These are phyloP conservation scores for Colletotrichum sp. DNA, from an alignment of 2,329 filamentous ascomycete genomes.

Conservation along the genomic window DNA sequence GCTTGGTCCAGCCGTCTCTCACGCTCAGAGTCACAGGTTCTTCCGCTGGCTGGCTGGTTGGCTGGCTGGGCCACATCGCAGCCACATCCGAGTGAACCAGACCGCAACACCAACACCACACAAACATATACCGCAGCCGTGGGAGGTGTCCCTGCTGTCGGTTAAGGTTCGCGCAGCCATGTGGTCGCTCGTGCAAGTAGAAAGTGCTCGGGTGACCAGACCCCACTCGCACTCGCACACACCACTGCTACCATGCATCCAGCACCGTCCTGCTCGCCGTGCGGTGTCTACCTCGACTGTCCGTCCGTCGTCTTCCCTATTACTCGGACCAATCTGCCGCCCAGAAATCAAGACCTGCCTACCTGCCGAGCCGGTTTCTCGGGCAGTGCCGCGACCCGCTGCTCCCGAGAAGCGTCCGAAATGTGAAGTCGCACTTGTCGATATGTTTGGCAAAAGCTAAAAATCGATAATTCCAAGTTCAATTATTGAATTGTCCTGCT, in stretches of 20 bases:
- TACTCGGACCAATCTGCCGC: background rate
- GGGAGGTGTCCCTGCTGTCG: background rate
- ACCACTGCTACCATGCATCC: background rate
- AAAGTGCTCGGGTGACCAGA: constrained; percentile 6
- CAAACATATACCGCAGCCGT: background rate
- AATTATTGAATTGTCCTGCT: background rate
- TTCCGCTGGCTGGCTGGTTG: background rate
- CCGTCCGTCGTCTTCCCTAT: background rate
- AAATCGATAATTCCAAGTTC: background rate
- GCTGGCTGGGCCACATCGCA: background rate
- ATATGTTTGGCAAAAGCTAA: background rate
- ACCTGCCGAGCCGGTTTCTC: constrained; percentile 6
- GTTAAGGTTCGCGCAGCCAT: background rate
- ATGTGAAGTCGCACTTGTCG: background rate
- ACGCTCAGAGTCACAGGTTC: constrained; percentile 6
- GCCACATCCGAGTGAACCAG: background rate
- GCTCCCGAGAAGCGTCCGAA: background rate
- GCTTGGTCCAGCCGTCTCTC: constrained; percentile 19
- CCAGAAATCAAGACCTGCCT: background rate
- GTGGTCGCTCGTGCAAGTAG: background rate
- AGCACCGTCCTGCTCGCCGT: background rate
- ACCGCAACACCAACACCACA: background rate
- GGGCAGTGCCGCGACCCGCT: constrained; percentile 5
- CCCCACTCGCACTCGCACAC: background rate
- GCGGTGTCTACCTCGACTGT: background rate